Evolutionary conservation across 2,329 filamentous ascomycete species (phyloP).

Genomic region (Chaetomiaceae sp.): DNA sequence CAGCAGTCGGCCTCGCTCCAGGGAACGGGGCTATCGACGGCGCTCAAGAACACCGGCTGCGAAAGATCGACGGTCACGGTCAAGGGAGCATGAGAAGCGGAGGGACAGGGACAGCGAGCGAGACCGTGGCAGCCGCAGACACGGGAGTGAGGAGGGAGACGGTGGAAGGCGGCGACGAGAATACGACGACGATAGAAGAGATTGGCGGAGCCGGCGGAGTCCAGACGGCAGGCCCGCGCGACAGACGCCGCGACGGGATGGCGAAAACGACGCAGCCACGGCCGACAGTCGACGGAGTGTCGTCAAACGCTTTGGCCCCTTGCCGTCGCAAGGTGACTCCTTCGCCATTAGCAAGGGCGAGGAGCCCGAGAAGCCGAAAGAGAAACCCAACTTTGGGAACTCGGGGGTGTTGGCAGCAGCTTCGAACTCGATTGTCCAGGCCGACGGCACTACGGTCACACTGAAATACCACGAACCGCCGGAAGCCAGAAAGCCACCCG

Average conservation of each 20-base stretch:
- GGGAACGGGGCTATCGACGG: constrained; percentile 15
- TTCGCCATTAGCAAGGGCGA: constrained; percentile 51
- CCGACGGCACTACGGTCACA: constrained; percentile 66
- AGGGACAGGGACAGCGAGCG: constrained; percentile 14
- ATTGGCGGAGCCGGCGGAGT: constrained; percentile 12
- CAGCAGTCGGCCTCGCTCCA: constrained; percentile 16
- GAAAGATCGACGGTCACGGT: constrained; percentile 18
- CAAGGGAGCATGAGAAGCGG: constrained; percentile 14
- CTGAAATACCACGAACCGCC: constrained; percentile 95
- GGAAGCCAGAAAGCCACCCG: constrained; percentile 81
- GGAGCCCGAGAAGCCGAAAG: constrained; percentile 56
- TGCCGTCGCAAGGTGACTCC: constrained; percentile 55
- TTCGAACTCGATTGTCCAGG: constrained; percentile 69
- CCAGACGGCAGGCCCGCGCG: neutral
- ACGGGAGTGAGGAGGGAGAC: constrained; percentile 7
- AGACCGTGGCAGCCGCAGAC: constrained; percentile 7
- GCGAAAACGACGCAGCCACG: neutral
- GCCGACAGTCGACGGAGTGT: constrained; percentile 14
- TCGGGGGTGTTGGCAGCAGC: constrained; percentile 82
- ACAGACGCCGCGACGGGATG: neutral
- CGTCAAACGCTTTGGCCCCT: constrained; percentile 40
- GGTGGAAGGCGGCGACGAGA: constrained; percentile 11
- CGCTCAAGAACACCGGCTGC: constrained; percentile 21
- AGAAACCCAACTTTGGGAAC: constrained; percentile 79
- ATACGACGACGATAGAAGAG: constrained; percentile 7